Conservation (phyloP, 352 stramenopile genomes). For the Phytophthora brassicae region DNA sequence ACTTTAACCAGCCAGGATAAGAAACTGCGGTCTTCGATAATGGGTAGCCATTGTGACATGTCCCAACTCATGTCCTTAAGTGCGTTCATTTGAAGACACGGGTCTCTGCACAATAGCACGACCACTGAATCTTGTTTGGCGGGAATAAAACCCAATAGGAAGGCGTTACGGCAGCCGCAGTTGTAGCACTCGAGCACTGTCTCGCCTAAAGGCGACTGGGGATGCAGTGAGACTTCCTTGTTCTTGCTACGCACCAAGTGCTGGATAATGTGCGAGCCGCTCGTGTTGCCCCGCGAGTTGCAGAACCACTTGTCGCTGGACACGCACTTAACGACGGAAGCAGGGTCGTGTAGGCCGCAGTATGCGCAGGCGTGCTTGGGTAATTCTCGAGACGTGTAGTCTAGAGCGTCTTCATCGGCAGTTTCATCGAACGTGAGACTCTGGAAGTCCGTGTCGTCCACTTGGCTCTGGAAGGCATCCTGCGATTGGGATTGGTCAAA, state of each 20-base stretch:
- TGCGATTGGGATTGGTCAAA: conserved; percentile 15
- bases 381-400: conserved; percentile 75
- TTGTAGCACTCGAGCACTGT: conserved; percentile 99
- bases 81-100: conserved; percentile 95
- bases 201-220: conserved; percentile 95
- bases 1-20: conserved; percentile 97
- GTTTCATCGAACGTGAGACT: conserved; percentile 73
- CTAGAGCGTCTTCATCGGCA: conserved; percentile 65
- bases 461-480: conserved; percentile 43
- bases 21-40: conserved; percentile 98
- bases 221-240: conserved; percentile 91
- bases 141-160: conserved; percentile 98
- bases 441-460: conserved; percentile 59
- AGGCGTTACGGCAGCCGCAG: conserved; percentile 97
- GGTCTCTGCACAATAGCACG: conserved; percentile 96
- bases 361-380: conserved; percentile 95
- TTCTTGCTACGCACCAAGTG: conserved; percentile 96
- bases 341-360: conserved; percentile 96
- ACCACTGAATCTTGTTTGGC: conserved; percentile 96
- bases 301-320: conserved; percentile 98
- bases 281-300: conserved; percentile 95
- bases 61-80: conserved; percentile 99
- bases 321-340: conserved; percentile 96
- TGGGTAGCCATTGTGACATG: conserved; percentile 96
- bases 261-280: conserved; percentile 97